Conservation (phyloP, 2,329 filamentous ascomycete genomes). For the Tolypocladium ophioglossoides region DNA sequence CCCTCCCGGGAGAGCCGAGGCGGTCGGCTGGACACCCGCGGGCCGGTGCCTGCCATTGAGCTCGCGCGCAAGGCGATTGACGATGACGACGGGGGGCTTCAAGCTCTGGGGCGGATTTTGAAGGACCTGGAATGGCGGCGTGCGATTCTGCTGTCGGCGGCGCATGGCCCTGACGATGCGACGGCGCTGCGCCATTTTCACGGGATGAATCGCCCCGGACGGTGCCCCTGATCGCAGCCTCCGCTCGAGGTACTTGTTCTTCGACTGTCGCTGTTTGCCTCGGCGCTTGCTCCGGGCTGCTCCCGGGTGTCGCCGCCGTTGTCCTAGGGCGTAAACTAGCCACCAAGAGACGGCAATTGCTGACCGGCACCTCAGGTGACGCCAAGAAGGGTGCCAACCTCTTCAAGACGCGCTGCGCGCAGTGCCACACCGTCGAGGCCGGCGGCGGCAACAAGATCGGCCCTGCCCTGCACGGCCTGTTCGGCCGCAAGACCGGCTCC, state of each 20-base stretch:
- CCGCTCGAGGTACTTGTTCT: background rate
- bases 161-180: background rate
- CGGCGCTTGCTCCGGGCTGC: background rate
- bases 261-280: background rate
- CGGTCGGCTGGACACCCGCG: background rate
- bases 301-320: background rate
- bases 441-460: conserved; percentile 96
- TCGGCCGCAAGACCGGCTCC: conserved; percentile 87
- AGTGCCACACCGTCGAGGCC: conserved; percentile 94
- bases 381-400: conserved; percentile 93
- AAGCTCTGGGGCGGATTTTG: background rate
- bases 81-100: background rate
- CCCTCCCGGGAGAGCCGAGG: conserved; percentile 1
- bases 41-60: conserved; percentile 11
- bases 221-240: background rate
- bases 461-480: conserved; percentile 92
- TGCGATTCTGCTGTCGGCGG: background rate
- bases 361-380: conserved; percentile 53
- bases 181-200: conserved; percentile 2
- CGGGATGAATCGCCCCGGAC: background rate
- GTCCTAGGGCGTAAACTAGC: too few relatives aligned
- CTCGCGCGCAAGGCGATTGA: conserved; percentile 2
- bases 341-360: background rate
- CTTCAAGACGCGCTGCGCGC: conserved; percentile 97
- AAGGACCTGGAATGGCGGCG: background rate